Evolutionary conservation across 371 early-diverging fungal species (phyloP), one percentile per base, ranked within the genome.

Genomic region (Lichtheimia hyalospora): DNA sequence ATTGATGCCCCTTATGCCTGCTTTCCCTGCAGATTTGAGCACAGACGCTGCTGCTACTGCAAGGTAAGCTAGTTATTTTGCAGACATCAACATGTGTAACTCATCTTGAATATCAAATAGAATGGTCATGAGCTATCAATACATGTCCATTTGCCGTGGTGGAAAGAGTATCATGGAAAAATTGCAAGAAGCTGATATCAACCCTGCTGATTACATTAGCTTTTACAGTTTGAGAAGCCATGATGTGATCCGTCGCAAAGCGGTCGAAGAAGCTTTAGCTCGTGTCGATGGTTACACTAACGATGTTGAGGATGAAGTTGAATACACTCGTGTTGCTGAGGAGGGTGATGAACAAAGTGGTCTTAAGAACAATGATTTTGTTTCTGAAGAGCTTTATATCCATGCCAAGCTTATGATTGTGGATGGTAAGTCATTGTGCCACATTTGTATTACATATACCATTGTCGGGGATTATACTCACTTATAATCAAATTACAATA

Each of bases 381-480:
- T 92, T 0, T 89, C 92, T 1, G 96, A 97, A 71, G 89, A 91
- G 62, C 71, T 94, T 25, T 96, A 97, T 68, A 86, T 96, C 44
- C 97, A 97, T 75, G 88, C 91, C 60, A 97, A 97, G 70, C 70
- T 95, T 34, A 81, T 96, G 82, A 95, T 97, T 67, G 90, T 90
- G 6, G 97, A 97, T 67, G 93, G 89, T 74, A 63, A 52, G 66
- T 51, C 34, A 34, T 34, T 34, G 34, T 34, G 34, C 34, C 34
- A 34, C 34, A 34, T 34, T 34, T 34, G 34, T 34, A 34, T 10
- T 2, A 34, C 34, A 34, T 34, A 8, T 34, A 27, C 34, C 34
- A 34, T 8, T 34, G 8, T 34, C 34, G 34, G 34, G 34, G 34
- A 34, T 34, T 6, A 7, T 27, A 34, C 34, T 34, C 10, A 2